Evolutionary conservation across 345 rosid species (phyloP).

Genomic region (Eucalyptus tenuipes): DNA sequence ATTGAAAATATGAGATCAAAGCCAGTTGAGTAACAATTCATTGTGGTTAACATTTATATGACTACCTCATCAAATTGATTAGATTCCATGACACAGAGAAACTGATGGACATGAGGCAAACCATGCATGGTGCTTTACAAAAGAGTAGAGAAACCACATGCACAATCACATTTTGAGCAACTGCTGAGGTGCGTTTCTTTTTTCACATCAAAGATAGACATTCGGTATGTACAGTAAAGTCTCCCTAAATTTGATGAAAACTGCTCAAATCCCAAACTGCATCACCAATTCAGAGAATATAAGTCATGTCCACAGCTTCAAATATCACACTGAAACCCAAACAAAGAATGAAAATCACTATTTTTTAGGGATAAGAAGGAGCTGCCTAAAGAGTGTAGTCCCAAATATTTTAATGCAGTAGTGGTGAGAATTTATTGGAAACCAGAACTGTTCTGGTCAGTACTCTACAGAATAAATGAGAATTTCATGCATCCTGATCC

Average conservation of each 20-base stretch:
- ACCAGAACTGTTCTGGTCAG: not conserved
- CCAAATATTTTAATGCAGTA: not conserved
- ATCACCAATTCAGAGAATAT: not conserved
- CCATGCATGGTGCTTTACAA: not conserved
- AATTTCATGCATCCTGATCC: not conserved
- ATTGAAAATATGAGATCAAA: not conserved
- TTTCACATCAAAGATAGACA: not conserved
- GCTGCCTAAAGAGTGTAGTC: not conserved
- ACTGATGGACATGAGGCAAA: not conserved
- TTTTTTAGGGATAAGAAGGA: not conserved
- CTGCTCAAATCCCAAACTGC: not conserved
- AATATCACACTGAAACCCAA: not conserved
- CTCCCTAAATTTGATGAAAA: not conserved
- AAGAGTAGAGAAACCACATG: not conserved
- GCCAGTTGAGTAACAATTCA: not conserved
- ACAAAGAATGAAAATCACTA: not conserved
- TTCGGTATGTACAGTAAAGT: not conserved
- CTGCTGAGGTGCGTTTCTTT: not conserved
- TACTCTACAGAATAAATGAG: not conserved
- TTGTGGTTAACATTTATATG: not conserved
- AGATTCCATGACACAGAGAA: not conserved
- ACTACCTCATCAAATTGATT: not conserved
- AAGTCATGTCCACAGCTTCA: not conserved
- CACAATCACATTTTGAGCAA: not conserved
- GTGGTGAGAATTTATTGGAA: not conserved